Evolutionary conservation across 108 stramenopile genomes (phyloP).

Genomic region (Skeletonema grethae): DNA sequence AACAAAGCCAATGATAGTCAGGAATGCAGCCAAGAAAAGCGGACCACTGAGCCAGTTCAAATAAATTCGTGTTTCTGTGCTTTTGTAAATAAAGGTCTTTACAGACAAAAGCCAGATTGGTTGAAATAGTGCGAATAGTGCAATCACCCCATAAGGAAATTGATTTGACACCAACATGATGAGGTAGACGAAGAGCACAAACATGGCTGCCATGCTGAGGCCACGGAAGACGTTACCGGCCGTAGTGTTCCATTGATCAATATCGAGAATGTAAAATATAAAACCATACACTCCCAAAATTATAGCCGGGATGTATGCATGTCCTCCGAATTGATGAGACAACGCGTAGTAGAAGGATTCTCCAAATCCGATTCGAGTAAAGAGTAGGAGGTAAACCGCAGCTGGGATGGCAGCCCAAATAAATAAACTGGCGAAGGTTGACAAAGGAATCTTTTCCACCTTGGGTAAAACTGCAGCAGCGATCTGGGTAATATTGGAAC

Average conservation of each 20-base stretch:
- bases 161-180: constrained; percentile 35
- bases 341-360: constrained; percentile 40
- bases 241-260: constrained; percentile 41
- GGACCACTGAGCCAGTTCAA: constrained; percentile 54
- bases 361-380: constrained; percentile 53
- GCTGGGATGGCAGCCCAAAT: background rate
- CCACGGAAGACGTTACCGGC: constrained; percentile 33
- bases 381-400: background rate
- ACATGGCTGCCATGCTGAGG: constrained; percentile 8
- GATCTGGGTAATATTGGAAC: background rate
- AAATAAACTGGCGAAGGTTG: background rate
- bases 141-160: constrained; percentile 56
- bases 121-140: constrained; percentile 50
- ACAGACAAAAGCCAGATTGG: constrained; percentile 55
- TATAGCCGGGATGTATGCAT: constrained; percentile 16
- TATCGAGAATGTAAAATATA: constrained; percentile 56
- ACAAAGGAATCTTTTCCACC: background rate
- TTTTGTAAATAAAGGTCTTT: constrained; percentile 40
- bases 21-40: constrained; percentile 31
- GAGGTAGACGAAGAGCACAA: constrained; percentile 20
- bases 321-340: constrained; percentile 30
- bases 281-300: constrained; percentile 20
- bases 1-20: constrained; percentile 34
- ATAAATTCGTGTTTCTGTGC: constrained; percentile 34
- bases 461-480: background rate